These are phyloP conservation scores for Caryopteris hybrid DNA, from an alignment of 305 asterid genomes.

Conservation along the genomic window DNA sequence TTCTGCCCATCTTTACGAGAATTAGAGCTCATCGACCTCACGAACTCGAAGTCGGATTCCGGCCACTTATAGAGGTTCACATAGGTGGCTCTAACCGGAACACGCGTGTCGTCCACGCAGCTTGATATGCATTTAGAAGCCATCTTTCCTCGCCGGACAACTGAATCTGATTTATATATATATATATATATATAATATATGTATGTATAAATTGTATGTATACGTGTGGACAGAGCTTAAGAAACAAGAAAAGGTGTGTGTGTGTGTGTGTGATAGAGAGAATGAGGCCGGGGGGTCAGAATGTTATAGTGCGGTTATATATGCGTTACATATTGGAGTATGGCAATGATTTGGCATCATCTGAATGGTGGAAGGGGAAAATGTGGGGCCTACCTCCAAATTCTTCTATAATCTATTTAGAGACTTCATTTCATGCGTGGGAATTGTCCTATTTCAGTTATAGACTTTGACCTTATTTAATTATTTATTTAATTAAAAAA, in stretches of 20 bases:
- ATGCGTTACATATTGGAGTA: conserved; percentile 10
- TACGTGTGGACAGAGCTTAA: conserved; percentile 9
- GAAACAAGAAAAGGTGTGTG: conserved; percentile 7
- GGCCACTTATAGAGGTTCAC: conserved; percentile 66
- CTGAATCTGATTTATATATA: neutral
- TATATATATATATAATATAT: neutral
- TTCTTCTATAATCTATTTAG: neutral
- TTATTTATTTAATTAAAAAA: no score
- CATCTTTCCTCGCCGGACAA: conserved; percentile 9
- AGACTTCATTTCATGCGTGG: neutral
- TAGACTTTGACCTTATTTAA: no score
- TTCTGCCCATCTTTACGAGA: neutral
- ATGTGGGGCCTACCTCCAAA: neutral
- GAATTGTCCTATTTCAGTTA: no score
- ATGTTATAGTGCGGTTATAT: conserved; percentile 9
- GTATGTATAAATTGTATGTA: neutral
- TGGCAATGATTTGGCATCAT: conserved; percentile 22
- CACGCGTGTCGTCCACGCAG: conserved; percentile 35
- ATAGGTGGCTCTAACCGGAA: conserved; percentile 49
- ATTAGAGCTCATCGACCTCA: conserved; percentile 51
- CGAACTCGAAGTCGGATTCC: conserved; percentile 70
- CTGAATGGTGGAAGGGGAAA: neutral
- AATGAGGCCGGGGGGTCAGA: neutral
- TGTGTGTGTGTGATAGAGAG: neutral
- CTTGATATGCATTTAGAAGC: conserved; percentile 36